Evolutionary conservation across 768 basidiomycete genomes (phyloP).

Genomic region (Termitomyces sp.): DNA sequence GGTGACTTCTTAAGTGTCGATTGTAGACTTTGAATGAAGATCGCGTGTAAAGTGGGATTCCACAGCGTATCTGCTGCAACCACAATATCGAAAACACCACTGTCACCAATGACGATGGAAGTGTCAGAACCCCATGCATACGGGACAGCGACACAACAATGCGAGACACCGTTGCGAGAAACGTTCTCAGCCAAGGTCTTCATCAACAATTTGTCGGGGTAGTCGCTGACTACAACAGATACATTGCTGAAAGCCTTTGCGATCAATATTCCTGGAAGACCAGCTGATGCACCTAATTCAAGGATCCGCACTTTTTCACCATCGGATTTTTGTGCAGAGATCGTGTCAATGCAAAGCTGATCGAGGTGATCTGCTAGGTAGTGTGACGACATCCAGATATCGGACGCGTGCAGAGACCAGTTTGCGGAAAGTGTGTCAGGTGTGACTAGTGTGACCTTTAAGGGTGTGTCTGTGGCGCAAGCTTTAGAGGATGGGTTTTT

Average conservation of each 20-base stretch:
- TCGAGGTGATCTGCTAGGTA: slow-evolving; percentile 66
- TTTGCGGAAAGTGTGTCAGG: slow-evolving; percentile 68
- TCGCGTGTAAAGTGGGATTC: slow-evolving; percentile 59
- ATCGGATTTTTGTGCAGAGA: background rate
- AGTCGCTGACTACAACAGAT: slow-evolving; percentile 60
- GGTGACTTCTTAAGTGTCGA: slow-evolving; percentile 40
- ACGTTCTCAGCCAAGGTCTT: slow-evolving; percentile 57
- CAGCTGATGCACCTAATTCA: slow-evolving; percentile 74
- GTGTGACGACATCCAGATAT: slow-evolving; percentile 69
- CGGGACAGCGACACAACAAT: slow-evolving; percentile 49
- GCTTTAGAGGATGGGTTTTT: slow-evolving; percentile 17
- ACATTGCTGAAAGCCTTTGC: slow-evolving; percentile 43
- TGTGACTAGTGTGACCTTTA: slow-evolving; percentile 43
- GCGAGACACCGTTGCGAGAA: slow-evolving; percentile 42
- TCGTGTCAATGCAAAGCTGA: slow-evolving; percentile 16
- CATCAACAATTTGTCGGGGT: slow-evolving; percentile 65
- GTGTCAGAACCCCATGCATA: slow-evolving; percentile 66
- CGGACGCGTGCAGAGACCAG: slow-evolving; percentile 76
- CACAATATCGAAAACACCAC: slow-evolving; percentile 55
- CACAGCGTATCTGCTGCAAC: slow-evolving; percentile 77
- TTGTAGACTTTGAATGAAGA: slow-evolving; percentile 52
- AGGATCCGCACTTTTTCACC: slow-evolving; percentile 37
- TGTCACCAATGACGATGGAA: slow-evolving; percentile 21
- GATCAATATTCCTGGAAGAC: slow-evolving; percentile 68
- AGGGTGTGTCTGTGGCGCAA: slow-evolving; percentile 13